Percentiles rank a stretch among this genome's conserved stretches.
Evolutionary conservation across 257 asterid species (phyloP).

Genomic region (Ophiorrhiza pumila): DNA sequence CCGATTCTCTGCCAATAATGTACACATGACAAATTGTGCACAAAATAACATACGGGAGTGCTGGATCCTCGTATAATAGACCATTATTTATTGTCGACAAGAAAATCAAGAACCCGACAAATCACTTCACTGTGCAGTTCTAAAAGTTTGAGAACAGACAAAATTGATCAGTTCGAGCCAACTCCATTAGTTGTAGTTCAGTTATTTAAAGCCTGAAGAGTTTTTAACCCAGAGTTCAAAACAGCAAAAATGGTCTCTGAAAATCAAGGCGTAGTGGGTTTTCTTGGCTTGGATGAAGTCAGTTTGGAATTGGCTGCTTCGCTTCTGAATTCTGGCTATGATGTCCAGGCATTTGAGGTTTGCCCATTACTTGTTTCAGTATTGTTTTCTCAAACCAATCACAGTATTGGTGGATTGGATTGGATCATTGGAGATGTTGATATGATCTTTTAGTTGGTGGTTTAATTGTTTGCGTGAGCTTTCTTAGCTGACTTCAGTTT

Average conservation of each 20-base stretch:
- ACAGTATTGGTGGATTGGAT: neutral
- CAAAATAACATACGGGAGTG: too few relatives aligned
- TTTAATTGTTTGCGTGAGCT: neutral
- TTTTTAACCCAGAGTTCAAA: neutral
- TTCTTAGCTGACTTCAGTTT: too few relatives aligned
- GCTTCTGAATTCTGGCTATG: conserved; percentile 59
- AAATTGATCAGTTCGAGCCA: neutral
- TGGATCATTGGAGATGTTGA: neutral
- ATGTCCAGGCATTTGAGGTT: conserved; percentile 80
- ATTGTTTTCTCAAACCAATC: neutral
- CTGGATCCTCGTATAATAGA: too few relatives aligned
- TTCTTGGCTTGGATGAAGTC: conserved; percentile 73
- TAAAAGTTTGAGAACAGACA: neutral
- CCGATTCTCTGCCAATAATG: too few relatives aligned
- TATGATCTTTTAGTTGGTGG: neutral
- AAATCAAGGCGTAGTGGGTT: conserved; percentile 48
- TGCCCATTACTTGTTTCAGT: neutral
- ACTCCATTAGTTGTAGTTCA: neutral
- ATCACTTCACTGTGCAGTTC: neutral
- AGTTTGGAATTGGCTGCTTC: conserved; percentile 73
- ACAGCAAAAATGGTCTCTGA: conserved; percentile 43
- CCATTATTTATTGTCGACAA: too few relatives aligned
- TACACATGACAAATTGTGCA: too few relatives aligned
- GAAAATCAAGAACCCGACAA: neutral
- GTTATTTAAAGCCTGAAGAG: neutral